Percentiles rank a stretch among this genome's conserved stretches.
These are phyloP conservation scores for Penicillium sp. DNA, from an alignment of 2,329 filamentous ascomycete genomes.

Conservation along the genomic window DNA sequence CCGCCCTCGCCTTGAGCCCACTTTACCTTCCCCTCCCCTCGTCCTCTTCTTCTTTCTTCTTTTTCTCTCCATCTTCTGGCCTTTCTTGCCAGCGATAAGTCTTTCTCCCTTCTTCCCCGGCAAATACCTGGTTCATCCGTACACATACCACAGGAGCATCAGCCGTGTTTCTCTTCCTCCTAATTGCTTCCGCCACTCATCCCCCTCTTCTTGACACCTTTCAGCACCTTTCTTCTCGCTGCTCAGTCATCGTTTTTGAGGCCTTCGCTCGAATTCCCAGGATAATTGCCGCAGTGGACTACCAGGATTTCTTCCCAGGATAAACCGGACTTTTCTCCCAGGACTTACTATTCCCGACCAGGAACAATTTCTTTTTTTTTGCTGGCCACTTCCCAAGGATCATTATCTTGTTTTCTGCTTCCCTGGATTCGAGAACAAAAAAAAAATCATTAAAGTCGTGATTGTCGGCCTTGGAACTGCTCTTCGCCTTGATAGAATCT, in stretches of 20 bases:
- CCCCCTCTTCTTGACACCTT: neutral
- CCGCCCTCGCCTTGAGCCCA: conserved; percentile 28
- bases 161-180: conserved; percentile 6
- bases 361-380: conserved; percentile 14
- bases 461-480: conserved; percentile 15
- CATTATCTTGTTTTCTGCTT: conserved; percentile 12
- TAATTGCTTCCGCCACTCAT: conserved; percentile 4
- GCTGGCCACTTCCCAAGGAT: conserved; percentile 17
- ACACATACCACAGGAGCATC: conserved; percentile 1
- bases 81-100: neutral
- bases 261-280: conserved; percentile 15
- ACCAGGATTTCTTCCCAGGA: conserved; percentile 19
- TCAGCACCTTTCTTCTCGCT: conserved; percentile 2
- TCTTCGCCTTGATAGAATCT: conserved; percentile 17
- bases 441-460: conserved; percentile 15
- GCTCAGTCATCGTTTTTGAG: conserved; percentile 6
- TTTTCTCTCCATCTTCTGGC: conserved; percentile 7
- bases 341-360: conserved; percentile 13
- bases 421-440: conserved; percentile 14
- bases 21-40: conserved; percentile 36
- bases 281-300: conserved; percentile 21
- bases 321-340: conserved; percentile 6
- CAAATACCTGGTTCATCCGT: conserved; percentile 2
- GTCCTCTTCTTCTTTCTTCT: conserved; percentile 19
- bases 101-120: neutral